Base-by-base conservation (phyloP, 345 rosid genomes). In the Brassica incana region DNA sequence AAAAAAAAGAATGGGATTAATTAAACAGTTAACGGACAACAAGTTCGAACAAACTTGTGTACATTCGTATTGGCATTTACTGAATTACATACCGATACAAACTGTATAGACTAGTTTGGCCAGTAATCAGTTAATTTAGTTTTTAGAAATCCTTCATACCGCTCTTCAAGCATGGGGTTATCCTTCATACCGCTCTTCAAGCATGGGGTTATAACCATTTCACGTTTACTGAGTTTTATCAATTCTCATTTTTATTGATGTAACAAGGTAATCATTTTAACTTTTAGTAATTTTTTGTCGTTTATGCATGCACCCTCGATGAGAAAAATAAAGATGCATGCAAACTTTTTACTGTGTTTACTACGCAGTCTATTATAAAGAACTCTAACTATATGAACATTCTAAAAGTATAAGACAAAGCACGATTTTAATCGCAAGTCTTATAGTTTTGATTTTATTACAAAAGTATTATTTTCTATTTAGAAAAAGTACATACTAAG, bases 11-110 rank as follows among this genome's bases (percentile, higher is more conserved):
- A 33, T 62, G 29, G 12, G 18, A 18, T 18, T 18, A 18, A 38
- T 38, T 8, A 43, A 9, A 70, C 45, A 64, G 65, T 63, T 45
- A 76, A 25, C 74, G 54, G 70, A 63, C 65, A 38, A 35, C 33
- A 20, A 33, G 70, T 70, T 70, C 36, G 38, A 64, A 64, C 62
- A 52, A 54, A 58, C 52, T 72, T 58, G 76, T 62, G 5, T 36
- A 6, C 58, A 12, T 63, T 35, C 59, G 25, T 63, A n/a, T 12
- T 60, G 33, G 62, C 60, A 40, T 30, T 18, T 18, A 18, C 18
- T 18, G 18, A 18, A 18, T 40, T 68, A 69, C 35, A 27, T 76
- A 38, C 9, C 18, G 48, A 16, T 30, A 20, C 40, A 30, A 30
- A 14, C 67, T 20, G 20, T 63, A 30, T 40, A 9, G 64, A 69